Base-by-base conservation (phyloP, 345 rosid genomes). In the Gossypium australe region DNA sequence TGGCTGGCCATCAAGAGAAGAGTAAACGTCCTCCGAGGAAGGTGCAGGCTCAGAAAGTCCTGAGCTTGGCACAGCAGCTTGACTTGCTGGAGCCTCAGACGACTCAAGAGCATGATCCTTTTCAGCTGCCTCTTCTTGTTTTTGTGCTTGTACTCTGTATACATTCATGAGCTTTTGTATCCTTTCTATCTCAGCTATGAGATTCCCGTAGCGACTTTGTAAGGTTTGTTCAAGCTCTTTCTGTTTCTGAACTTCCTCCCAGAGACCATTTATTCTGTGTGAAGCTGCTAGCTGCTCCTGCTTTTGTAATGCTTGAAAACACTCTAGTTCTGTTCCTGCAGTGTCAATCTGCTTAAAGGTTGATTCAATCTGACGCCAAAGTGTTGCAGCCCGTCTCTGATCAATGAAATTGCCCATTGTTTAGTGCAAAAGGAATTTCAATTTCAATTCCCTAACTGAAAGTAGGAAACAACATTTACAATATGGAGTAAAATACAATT, bases 231-330 rank as follows among this genome's bases (percentile, higher is more conserved):
- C 98, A 0, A 88, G 91, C 79, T 89, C 94, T 83, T 93, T 93
- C 66, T 93, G 99, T 86, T 93, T 95, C 80, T 87, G 82, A 70
- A 93, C 92, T 80, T 91, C 97, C 79, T 88, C 97, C 88, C 93
- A 83, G 52, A 95, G 80, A 78, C 85, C 82, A 77, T 86, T 89
- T 71, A 93, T 89, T 82, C 99, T 86, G 78, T 85, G 89, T 56
- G 92, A 79, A 34, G 98, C 97, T 58, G 98, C 97, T 73, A 88
- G 69, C 74, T 93, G 94, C 78, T 95, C 99, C 82, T 93, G 99
- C 84, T 90, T 95, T 82, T 95, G 94, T 77, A 93, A 87, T 58
- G 89, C 92, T 82, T 81, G 90, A 78, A 91, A 95, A 78, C 97
- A 95, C 81, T 91, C 94, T 1, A 95, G 89, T 77, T 95, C 97